Conservation (phyloP, 805 yeast species). For the Wickerhamomyces chambardii region DNA sequence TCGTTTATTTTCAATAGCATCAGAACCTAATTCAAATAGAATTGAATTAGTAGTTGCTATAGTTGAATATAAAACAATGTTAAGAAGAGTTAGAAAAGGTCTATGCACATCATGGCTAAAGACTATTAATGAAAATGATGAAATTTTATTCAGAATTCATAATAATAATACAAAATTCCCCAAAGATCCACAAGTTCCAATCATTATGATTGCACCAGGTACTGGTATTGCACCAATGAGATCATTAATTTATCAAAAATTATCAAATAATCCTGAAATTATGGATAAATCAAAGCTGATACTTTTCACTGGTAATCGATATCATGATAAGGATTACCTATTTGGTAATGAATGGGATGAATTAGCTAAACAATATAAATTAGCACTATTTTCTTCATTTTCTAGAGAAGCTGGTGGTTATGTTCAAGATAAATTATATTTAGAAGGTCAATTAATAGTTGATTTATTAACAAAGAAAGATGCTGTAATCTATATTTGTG, state of each 20-base stretch:
- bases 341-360: constrained; percentile 47
- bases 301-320: constrained; percentile 73
- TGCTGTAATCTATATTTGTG: constrained; percentile 79
- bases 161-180: constrained; percentile 32
- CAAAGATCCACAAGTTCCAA: constrained; percentile 29
- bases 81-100: constrained; percentile 70
- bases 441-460: constrained; percentile 36
- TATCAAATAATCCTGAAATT: constrained; percentile 9
- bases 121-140: constrained; percentile 35
- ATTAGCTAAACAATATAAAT: constrained; percentile 21
- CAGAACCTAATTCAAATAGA: constrained; percentile 29
- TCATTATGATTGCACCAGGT: constrained; percentile 82
- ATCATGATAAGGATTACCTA: constrained; percentile 54
- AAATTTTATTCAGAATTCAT: constrained; percentile 42
- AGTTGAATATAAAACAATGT: constrained; percentile 78
- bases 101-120: constrained; percentile 75
- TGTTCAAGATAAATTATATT: constrained; percentile 69
- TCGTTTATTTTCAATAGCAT: constrained; percentile 79
- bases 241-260: constrained; percentile 43
- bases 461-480: constrained; percentile 41
- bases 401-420: constrained; percentile 53
- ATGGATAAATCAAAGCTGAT: constrained; percentile 25
- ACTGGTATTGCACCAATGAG: constrained; percentile 96
- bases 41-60: constrained; percentile 74
- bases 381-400: constrained; percentile 35